These are phyloP conservation scores for Kalmusia sp. DNA, from an alignment of 2,329 filamentous ascomycete species.

Conservation along the genomic window DNA sequence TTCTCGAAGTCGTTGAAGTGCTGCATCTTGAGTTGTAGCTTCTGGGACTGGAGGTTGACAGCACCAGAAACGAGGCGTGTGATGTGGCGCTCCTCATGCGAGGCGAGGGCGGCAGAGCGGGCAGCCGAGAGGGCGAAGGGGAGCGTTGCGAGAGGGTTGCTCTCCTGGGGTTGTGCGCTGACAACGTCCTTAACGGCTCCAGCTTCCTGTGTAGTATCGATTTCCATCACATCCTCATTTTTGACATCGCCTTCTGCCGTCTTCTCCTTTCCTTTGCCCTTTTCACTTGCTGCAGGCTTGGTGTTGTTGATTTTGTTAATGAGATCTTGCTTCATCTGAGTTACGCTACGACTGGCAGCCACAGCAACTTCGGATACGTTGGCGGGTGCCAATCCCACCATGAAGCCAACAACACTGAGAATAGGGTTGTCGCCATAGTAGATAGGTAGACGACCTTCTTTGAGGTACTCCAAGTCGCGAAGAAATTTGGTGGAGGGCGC, in stretches of 20 bases:
- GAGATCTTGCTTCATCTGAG: conserved; percentile 82
- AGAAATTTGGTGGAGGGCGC: conserved; percentile 54
- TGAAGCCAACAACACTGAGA: conserved; percentile 93
- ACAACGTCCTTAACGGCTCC: conserved; percentile 36
- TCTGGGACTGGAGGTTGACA: conserved; percentile 92
- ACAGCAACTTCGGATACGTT: conserved; percentile 78
- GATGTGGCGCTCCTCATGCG: conserved; percentile 96
- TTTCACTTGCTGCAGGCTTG: conserved; percentile 50
- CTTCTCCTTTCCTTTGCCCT: conserved; percentile 67
- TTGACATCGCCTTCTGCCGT: conserved; percentile 56
- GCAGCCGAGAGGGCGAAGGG: conserved; percentile 87
- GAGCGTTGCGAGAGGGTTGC: conserved; percentile 69
- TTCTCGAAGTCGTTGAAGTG: conserved; percentile 98
- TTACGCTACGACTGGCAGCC: conserved; percentile 85
- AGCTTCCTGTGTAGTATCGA: conserved; percentile 59
- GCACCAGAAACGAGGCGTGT: conserved; percentile 90
- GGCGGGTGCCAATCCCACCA: conserved; percentile 89
- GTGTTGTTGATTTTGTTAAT: conserved; percentile 77
- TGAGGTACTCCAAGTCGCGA: conserved; percentile 67
- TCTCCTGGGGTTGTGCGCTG: conserved; percentile 14
- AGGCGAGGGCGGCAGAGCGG: conserved; percentile 85
- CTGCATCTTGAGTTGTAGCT: conserved; percentile 92
- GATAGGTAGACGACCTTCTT: conserved; percentile 82
- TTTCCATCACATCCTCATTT: conserved; percentile 66
- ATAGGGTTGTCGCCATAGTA: conserved; percentile 94